phyloP scores from a whole-genome alignment of 306 rosid species.

The Alnus rubra region DNA sequence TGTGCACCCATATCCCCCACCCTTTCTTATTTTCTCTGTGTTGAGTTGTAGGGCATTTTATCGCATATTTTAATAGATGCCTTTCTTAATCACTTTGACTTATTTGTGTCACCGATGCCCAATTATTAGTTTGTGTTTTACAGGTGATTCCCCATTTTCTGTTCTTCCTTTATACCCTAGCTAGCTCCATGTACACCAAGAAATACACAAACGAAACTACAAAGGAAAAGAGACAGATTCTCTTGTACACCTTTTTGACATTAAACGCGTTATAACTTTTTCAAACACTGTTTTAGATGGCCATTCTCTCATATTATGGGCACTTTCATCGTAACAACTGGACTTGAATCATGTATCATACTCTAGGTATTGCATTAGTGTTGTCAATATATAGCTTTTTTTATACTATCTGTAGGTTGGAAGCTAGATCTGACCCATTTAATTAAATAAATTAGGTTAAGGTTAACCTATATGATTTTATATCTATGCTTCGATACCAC shows the following conservation, averaged over 20 bases:
- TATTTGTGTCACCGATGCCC: constrained; percentile 45
- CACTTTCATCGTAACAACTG: not conserved
- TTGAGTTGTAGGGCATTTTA: constrained; percentile 43
- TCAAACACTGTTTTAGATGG: constrained; percentile 7
- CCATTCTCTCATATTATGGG: not conserved
- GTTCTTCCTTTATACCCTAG: constrained; percentile 33
- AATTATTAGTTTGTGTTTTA: constrained; percentile 34
- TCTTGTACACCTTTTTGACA: constrained; percentile 37
- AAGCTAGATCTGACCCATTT: too few relatives aligned
- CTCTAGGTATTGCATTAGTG: too few relatives aligned
- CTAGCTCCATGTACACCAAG: constrained; percentile 17
- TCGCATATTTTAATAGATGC: constrained; percentile 19
- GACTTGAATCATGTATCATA: too few relatives aligned
- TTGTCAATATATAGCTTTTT: too few relatives aligned
- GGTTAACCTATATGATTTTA: too few relatives aligned
- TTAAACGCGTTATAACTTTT: constrained; percentile 22
- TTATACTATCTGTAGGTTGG: too few relatives aligned
- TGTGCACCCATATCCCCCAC: not conserved
- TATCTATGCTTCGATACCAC: too few relatives aligned
- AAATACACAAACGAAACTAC: constrained; percentile 32
- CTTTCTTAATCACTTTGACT: constrained; percentile 40
- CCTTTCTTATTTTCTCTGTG: constrained; percentile 1
- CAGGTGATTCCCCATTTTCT: constrained; percentile 49
- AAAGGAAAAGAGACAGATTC: constrained; percentile 41
- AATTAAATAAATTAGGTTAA: too few relatives aligned